Base-by-base conservation (phyloP, 1,139 yeast species). In the Diutina scorzettiae region DNA sequence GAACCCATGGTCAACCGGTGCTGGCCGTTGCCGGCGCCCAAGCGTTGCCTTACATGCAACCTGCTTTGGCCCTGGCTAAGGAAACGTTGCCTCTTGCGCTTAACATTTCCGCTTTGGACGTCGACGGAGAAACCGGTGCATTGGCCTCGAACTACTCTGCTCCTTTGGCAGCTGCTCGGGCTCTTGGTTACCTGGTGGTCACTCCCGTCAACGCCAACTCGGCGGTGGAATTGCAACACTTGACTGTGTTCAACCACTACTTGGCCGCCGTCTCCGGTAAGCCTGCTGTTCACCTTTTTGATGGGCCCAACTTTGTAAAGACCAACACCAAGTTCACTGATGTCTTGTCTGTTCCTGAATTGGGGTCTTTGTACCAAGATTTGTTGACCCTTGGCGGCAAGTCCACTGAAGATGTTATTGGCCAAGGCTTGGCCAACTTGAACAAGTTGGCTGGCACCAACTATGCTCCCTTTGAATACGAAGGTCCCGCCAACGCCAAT, bases 91-190 rank as follows among this genome's bases (percentile, higher is more conserved):
- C 81, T 0, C 68, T 87, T 50, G 67, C 86, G 36, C 73, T 87
- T 51, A 81, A 81, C 48, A 80, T 91, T 34, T 75, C 83, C 23
- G 81, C 89, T 29, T 64, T 83, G 52, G 87, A 81, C 55, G 85
- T 76, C 56, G 80, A 81, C 53, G 64, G 63, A 11, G 60, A 53
- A 6, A 49, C 71, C 3, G 69, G 73, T 34, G 56, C 75, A 27
- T 66, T 86, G 43, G 76, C 73, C 14, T 71, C 83, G 29, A 84
- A 83, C 64, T 82, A 81, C 54, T 68, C 73, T n/a, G 62, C 76
- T 18, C 79, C 86, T 1, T 65, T 82, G 47, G 65, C 70, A 29
- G 68, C 73, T 42, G 89, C 95, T 20, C 71, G 81, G 47, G 62
- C 68, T 40, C 68, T 85, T 54, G 78, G 77, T 20, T 71, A 74